Evolutionary conservation across 1,284 basidiomycete genomes (phyloP), one percentile per base, ranked within the genome.

Genomic region (Ceratobasidium sp.): DNA sequence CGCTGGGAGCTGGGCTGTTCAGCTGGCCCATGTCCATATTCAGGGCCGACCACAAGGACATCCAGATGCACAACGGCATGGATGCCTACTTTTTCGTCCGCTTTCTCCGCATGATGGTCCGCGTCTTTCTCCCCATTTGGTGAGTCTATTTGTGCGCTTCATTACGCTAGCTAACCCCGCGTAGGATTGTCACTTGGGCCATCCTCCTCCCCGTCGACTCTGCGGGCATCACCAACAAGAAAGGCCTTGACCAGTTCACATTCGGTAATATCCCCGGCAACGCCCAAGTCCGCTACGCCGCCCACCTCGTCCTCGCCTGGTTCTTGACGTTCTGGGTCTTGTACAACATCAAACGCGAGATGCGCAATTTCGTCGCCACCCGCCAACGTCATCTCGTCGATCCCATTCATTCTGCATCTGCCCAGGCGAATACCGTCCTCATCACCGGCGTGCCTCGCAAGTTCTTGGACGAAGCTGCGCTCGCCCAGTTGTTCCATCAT

Each of bases 381-480:
- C 88, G 92, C 46, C 91, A 94, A 75, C 83, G 87, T 64, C 91
- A 90, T 80, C 85, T 94, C 32, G 85, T 89, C 75, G 87, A 86
- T 75, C 85, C 85, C 44, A 83, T 84, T 23, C 90, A 94, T 79
- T 87, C 88, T 1, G 80, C 82, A 16, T 83, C 88, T 6, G 87
- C 91, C 1, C 91, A 93, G 82, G 90, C 92, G 0, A 87, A 88
- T 50, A 94, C 92, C 0, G 89, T 95, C 3, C 87, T 95, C 57
- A 86, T 94, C 75, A 92, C 91, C 0, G 87, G 88, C 58, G 87
- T 94, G 11, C 91, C 91, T 0, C 84, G 87, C 18, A 84, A 87
- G 61, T 84, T 90, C 70, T 84, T 87, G 44, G 85, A 86, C 73
- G 88, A 91, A 78, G 82, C 83, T 21, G 87, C 88, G 75, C 83